Evolutionary conservation across 106 monocot genomes (phyloP), one percentile per base, ranked within the genome.

Genomic region (Dendrobium chrysotoxum): DNA sequence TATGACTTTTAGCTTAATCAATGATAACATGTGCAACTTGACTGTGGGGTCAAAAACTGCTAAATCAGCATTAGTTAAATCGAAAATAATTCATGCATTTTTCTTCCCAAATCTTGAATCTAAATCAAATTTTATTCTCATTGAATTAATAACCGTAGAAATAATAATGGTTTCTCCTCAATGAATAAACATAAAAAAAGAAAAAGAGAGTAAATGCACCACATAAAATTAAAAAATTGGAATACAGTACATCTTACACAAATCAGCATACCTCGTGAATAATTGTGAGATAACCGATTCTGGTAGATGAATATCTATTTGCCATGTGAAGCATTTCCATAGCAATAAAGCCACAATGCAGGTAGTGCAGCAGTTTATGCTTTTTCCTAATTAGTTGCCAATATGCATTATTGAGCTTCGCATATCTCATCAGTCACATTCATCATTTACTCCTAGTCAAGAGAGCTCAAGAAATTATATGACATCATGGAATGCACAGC

Each of bases 251-350:
- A 86, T 61, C 74, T 55, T 72, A 66, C 75, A 47, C 55, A 79
- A 40, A 73, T 74, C 70, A 79, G 77, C 82, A 55, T 79, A 79
- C 82, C 79, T 72, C 38, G 79, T 66, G 82, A 55, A 78, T 79
- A 75, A 42, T 53, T 54, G 12, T 31, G 40, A 28, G 70, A 78
- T 76, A 40, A 75, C 75, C 41, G 61, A 74, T 47, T 74, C 35
- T 45, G 41, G 70, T 57, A 41, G 28, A 73, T 54, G 61, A 74
- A 79, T 72, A 41, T 53, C 61, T 73, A 61, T 83, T 76, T 75
- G 17, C 15, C 41, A 35, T 75, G n/a, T 72, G 72, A 72, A 30
- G 16, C 38, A 18, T 38, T 18, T 30, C 30, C 31, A 40, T 72
- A 16, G 39, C 39, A 40, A 11, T 38, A 39, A 40, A 72, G 31